Evolutionary conservation across 345 rosid species (phyloP).

Genomic region (Acer negundo): DNA sequence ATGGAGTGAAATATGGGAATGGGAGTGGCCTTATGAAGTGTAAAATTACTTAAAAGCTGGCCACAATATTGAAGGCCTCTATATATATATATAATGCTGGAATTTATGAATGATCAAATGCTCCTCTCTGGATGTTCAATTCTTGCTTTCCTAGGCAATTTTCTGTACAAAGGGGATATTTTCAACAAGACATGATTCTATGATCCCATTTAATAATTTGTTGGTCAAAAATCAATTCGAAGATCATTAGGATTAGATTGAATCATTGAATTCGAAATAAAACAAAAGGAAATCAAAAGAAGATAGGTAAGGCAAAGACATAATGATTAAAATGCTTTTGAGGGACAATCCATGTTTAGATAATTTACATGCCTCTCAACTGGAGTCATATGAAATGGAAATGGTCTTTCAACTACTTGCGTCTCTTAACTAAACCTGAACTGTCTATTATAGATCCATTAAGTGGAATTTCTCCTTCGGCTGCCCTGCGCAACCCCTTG

Average conservation of each 20-base stretch:
- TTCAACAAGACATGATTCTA: background rate
- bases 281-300: background rate
- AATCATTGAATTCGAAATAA: background rate
- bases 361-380: background rate
- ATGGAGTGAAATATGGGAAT: constrained; percentile 7
- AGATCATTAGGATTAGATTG: background rate
- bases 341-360: background rate
- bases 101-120: constrained; percentile 17
- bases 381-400: background rate
- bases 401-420: constrained; percentile 13
- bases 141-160: too few relatives aligned
- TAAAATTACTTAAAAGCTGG: constrained; percentile 11
- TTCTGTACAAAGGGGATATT: background rate
- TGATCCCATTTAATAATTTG: too few relatives aligned
- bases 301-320: background rate
- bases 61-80: constrained; percentile 18
- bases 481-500: constrained; percentile 23
- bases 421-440: constrained; percentile 41
- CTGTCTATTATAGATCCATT: background rate
- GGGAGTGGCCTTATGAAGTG: constrained; percentile 12
- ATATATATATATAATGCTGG: background rate
- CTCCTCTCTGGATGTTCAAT: constrained; percentile 1
- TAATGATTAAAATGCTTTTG: background rate
- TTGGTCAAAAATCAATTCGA: too few relatives aligned
- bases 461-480: constrained; percentile 17